A percentile compares a stretch with the other conserved stretches of the same genome.
These are phyloP conservation scores for Teratosphaeria gauchensis DNA, from an alignment of 2,329 filamentous ascomycete genomes.

Conservation along the genomic window DNA sequence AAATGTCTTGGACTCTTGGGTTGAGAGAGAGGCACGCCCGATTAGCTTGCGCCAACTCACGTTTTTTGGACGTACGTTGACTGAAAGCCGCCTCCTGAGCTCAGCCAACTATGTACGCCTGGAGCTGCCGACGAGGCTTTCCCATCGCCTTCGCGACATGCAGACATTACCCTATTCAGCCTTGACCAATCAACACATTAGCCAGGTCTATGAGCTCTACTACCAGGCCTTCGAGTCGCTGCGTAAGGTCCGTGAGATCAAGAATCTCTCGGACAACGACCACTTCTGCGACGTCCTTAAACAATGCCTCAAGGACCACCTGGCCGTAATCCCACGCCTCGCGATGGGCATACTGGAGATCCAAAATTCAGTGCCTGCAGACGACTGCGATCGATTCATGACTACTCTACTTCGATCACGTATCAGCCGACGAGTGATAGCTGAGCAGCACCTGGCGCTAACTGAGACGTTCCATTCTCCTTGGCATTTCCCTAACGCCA, in stretches of 20 bases:
- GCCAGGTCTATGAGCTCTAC: conserved; percentile 92
- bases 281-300: conserved; percentile 71
- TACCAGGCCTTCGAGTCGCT: conserved; percentile 93
- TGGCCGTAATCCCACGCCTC: conserved; percentile 86
- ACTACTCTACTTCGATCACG: conserved; percentile 81
- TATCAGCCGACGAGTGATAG: conserved; percentile 92
- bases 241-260: conserved; percentile 73
- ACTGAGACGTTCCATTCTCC: conserved; percentile 89
- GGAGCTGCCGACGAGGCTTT: conserved; percentile 80
- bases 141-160: conserved; percentile 93
- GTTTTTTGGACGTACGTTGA: conserved; percentile 90
- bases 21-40: conserved; percentile 81
- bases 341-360: conserved; percentile 93
- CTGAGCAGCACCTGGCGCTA: conserved; percentile 89
- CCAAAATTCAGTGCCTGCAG: conserved; percentile 66
- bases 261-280: conserved; percentile 82
- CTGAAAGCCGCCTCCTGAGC: conserved; percentile 77
- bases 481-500: conserved; percentile 74
- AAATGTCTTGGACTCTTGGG: conserved; percentile 63
- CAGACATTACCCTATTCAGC: conserved; percentile 93
- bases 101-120: conserved; percentile 97
- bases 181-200: conserved; percentile 88
- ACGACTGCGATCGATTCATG: conserved; percentile 87
- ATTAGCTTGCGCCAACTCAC: conserved; percentile 94
- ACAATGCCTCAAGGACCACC: conserved; percentile 72